These are phyloP conservation scores for Nakaseomyces kungkrabaensis DNA, from an alignment of 1,139 yeast species.

Conservation along the genomic window DNA sequence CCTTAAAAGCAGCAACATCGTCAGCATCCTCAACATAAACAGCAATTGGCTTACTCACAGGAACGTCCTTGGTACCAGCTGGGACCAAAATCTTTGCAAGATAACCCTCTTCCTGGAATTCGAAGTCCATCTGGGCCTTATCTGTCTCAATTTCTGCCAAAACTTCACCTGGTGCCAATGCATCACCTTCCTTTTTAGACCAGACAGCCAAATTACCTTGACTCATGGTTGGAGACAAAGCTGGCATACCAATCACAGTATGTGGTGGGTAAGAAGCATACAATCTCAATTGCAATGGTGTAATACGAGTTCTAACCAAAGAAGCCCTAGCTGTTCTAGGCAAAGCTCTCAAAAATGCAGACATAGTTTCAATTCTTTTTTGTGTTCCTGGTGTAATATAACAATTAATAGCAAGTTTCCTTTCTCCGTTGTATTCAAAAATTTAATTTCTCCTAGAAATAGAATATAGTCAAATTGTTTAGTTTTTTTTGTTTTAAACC, in stretches of 20 bases:
- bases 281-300: conserved; percentile 19
- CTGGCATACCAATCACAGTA: conserved; percentile 61
- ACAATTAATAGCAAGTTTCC: too few species aligned
- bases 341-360: conserved; percentile 22
- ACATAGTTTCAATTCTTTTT: conserved; percentile 11
- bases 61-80: conserved; percentile 81
- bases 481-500: background rate
- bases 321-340: conserved; percentile 21
- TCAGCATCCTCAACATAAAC: conserved; percentile 83
- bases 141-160: conserved; percentile 97
- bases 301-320: conserved; percentile 14
- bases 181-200: conserved; percentile 84
- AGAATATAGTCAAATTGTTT: background rate
- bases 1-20: conserved; percentile 81
- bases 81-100: conserved; percentile 83
- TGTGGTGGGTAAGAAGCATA: conserved; percentile 47
- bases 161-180: conserved; percentile 81
- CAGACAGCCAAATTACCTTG: conserved; percentile 85
- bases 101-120: conserved; percentile 96
- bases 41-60: conserved; percentile 93
- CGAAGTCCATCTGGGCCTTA: conserved; percentile 98
- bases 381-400: background rate
- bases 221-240: conserved; percentile 96
- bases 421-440: background rate
- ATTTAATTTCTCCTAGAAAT: background rate